phyloP scores from a whole-genome alignment of 805 yeast species.

The Wickerhamomyces bovis region DNA sequence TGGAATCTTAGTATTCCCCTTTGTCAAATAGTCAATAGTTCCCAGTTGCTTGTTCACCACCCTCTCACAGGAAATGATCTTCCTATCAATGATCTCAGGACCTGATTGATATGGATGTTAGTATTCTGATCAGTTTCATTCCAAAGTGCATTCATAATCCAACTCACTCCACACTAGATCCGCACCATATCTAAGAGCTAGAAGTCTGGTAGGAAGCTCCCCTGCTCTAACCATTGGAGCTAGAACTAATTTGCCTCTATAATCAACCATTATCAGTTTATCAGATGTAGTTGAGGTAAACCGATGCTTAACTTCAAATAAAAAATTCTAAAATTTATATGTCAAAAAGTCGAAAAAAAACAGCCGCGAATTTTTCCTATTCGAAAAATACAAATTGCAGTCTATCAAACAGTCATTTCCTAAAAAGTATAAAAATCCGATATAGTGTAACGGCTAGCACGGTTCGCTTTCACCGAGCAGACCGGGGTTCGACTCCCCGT shows the following conservation, averaged over 20 bases:
- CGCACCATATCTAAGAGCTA: constrained; percentile 80
- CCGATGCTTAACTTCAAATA: background rate
- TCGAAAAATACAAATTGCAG: too few species aligned
- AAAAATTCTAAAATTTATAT: background rate
- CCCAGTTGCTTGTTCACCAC: constrained; percentile 47
- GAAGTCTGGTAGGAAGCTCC: constrained; percentile 81
- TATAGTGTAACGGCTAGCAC: constrained; percentile 80
- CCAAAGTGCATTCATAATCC: too few species aligned
- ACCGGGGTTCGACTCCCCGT: constrained; percentile 87
- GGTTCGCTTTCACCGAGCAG: constrained; percentile 82
- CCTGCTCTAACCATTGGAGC: constrained; percentile 98
- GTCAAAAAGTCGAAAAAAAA: background rate
- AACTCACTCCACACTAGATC: constrained; percentile 84
- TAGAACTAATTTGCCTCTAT: constrained; percentile 71
- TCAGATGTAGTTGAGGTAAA: too few species aligned
- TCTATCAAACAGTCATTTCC: background rate
- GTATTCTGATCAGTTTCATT: constrained; percentile 7
- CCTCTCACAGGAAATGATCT: constrained; percentile 65
- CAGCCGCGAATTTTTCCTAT: too few species aligned
- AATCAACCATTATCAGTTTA: constrained; percentile 45
- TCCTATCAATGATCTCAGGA: constrained; percentile 90
- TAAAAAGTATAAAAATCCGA: constrained; percentile 37
- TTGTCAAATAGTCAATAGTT: constrained; percentile 54
- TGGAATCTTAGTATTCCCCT: constrained; percentile 36
- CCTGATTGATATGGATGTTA: constrained; percentile 18